A percentile compares a stretch with the other conserved stretches of the same genome.
Conservation (phyloP, 164 flowering plant genomes). For the Hamamelis virginiana region DNA sequence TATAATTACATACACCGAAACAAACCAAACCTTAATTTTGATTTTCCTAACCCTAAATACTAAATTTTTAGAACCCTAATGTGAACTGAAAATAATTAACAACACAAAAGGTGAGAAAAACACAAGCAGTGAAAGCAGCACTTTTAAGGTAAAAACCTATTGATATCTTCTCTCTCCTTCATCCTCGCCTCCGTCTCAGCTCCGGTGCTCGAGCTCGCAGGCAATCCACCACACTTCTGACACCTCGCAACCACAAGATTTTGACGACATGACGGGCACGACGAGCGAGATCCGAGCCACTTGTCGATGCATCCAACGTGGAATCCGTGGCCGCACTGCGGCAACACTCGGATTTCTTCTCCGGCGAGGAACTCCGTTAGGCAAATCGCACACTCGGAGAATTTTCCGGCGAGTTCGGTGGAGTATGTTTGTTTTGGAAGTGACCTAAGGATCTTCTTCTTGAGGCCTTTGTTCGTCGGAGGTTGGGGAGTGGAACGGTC, state of each 20-base stretch:
- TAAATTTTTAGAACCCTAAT: too few relatives aligned
- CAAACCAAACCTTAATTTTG: too few relatives aligned
- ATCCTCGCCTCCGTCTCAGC: conserved; percentile 22
- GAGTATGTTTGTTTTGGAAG: conserved; percentile 58
- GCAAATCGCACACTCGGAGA: conserved; percentile 83
- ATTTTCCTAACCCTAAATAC: too few relatives aligned
- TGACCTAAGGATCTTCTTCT: conserved; percentile 71
- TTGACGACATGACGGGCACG: conserved; percentile 87
- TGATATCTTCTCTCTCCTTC: conserved; percentile 36
- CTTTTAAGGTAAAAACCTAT: conserved; percentile 11
- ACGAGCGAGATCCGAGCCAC: conserved; percentile 81
- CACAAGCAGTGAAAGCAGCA: too few relatives aligned
- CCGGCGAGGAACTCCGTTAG: conserved; percentile 73
- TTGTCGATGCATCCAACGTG: conserved; percentile 80
- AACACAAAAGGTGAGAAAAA: too few relatives aligned
- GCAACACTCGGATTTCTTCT: conserved; percentile 72
- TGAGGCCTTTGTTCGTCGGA: conserved; percentile 70
- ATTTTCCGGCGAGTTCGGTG: conserved; percentile 27
- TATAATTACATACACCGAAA: too few relatives aligned
- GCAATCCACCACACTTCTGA: conserved; percentile 55
- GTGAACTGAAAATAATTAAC: too few relatives aligned
- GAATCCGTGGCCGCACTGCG: conserved; percentile 86
- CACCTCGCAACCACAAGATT: conserved; percentile 51
- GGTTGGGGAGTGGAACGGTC: conserved; percentile 8
- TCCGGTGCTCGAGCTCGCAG: conserved; percentile 16